Evolutionary conservation across 176 grass and related monocot species (phyloP).

Genomic region (Coix lacrymajobi): DNA sequence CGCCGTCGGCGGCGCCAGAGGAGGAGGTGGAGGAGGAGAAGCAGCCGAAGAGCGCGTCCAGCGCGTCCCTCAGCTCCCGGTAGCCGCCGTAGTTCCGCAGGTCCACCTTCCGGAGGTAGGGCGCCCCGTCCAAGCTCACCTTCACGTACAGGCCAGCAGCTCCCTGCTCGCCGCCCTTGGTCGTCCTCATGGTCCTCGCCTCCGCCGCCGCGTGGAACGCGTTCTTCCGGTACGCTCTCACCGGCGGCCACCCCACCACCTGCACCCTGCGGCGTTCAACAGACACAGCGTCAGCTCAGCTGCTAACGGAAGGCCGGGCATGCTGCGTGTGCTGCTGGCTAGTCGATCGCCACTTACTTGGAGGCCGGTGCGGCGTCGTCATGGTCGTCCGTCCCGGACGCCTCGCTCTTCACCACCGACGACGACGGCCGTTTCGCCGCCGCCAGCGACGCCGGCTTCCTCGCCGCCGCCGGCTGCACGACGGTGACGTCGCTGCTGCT

Average conservation of each 20-base stretch:
- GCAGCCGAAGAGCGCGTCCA: conserved; percentile 55
- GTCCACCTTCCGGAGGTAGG: conserved; percentile 68
- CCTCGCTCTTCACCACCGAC: conserved; percentile 15
- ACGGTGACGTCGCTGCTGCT: not conserved
- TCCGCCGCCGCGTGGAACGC: conserved; percentile 22
- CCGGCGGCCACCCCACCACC: conserved; percentile 71
- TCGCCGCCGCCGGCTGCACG: not conserved
- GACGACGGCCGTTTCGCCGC: conserved; percentile 15
- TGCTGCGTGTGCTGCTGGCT: not conserved
- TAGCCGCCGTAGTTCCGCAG: conserved; percentile 50
- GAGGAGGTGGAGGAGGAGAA: conserved; percentile 37
- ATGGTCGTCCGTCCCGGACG: conserved; percentile 23
- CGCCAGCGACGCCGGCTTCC: not conserved
- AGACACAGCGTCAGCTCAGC: not conserved
- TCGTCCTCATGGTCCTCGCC: not conserved
- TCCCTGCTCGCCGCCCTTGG: not conserved
- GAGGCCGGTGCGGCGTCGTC: conserved; percentile 32
- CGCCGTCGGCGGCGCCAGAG: not conserved
- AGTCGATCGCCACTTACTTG: conserved; percentile 34
- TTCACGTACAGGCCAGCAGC: conserved; percentile 41
- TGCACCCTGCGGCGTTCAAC: conserved; percentile 34
- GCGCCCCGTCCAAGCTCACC: conserved; percentile 77
- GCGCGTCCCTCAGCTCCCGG: conserved; percentile 42
- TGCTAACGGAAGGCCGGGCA: too few relatives aligned
- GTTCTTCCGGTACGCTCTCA: conserved; percentile 55